phyloP scores from a whole-genome alignment of 164 flowering plant genomes.

The grape (Vitis vinifera) region DNA sequence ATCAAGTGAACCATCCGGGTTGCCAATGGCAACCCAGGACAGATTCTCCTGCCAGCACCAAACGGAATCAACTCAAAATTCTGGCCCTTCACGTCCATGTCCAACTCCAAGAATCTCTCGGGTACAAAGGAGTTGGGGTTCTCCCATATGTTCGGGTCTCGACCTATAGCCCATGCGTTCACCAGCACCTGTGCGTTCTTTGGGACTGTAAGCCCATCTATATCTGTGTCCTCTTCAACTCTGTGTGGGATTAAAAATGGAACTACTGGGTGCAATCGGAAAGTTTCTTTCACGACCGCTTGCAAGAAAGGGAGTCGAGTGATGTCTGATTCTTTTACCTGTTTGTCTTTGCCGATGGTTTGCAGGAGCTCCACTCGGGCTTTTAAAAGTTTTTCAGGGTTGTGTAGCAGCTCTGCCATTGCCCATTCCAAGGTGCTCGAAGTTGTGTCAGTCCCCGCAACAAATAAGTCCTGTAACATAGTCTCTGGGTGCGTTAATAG shows the following conservation, averaged over 20 bases:
- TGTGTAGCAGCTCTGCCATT: slow-evolving; percentile 27
- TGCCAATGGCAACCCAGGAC: background rate
- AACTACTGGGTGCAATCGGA: slow-evolving; percentile 27
- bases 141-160: slow-evolving; percentile 29
- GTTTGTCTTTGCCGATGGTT: slow-evolving; percentile 23
- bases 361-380: slow-evolving; percentile 24
- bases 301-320: slow-evolving; percentile 29
- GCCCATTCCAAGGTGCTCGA: slow-evolving; percentile 37
- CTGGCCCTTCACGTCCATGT: slow-evolving; percentile 25
- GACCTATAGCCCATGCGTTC: slow-evolving; percentile 28
- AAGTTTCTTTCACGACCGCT: slow-evolving; percentile 30
- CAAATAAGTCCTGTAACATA: slow-evolving; percentile 21
- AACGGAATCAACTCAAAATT: slow-evolving; percentile 31
- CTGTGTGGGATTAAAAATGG: slow-evolving; percentile 26
- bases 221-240: slow-evolving; percentile 3
- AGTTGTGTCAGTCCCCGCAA: slow-evolving; percentile 32
- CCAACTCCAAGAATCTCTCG: slow-evolving; percentile 30
- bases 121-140: slow-evolving; percentile 21
- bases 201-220: slow-evolving; percentile 26
- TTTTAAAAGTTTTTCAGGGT: slow-evolving; percentile 15
- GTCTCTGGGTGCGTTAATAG: no score
- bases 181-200: slow-evolving; percentile 25
- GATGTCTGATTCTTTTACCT: slow-evolving; percentile 26
- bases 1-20: background rate
- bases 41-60: background rate